A percentile compares a stretch with the other conserved stretches of the same genome.
These are phyloP conservation scores for Podospora australis DNA, from an alignment of 495 filamentous ascomycete genomes.

Conservation along the genomic window DNA sequence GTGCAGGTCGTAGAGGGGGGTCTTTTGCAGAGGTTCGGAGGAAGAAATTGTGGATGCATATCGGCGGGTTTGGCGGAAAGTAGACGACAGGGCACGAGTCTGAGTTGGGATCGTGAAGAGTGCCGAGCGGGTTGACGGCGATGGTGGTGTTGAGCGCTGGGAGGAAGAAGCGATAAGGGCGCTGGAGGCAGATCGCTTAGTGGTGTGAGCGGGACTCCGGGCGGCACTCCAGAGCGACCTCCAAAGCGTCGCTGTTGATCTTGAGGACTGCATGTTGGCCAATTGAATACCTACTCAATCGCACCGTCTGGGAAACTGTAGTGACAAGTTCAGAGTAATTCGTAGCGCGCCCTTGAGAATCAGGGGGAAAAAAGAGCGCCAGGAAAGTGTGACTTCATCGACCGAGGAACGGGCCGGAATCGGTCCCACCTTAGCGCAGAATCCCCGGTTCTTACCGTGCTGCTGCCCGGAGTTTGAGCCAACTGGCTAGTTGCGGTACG, in stretches of 20 bases:
- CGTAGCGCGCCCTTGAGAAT: too few species aligned
- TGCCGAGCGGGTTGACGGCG: neutral
- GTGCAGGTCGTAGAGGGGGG: conserved; percentile 81
- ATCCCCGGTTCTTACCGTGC: neutral
- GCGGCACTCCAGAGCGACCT: conserved; percentile 15
- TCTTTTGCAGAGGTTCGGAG: conserved; percentile 49
- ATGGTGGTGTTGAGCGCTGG: neutral
- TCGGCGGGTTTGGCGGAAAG: conserved; percentile 9
- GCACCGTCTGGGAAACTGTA: neutral
- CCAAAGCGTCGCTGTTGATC: conserved; percentile 11
- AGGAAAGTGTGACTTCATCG: conserved; percentile 8
- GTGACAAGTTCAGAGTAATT: neutral
- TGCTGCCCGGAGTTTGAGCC: neutral
- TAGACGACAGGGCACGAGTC: too few species aligned
- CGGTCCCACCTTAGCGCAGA: conserved; percentile 12
- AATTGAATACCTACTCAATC: conserved; percentile 5
- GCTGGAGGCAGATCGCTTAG: conserved; percentile 2
- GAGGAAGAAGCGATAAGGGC: neutral
- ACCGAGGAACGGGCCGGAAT: conserved; percentile 8
- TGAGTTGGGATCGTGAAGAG: neutral
- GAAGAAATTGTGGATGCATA: conserved; percentile 28
- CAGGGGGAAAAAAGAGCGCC: neutral
- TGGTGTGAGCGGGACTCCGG: conserved; percentile 10
- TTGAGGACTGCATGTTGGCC: conserved; percentile 19
- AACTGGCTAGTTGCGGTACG: too few species aligned